Base-by-base conservation (phyloP, 306 rosid species). In the Luffa acutangula region DNA sequence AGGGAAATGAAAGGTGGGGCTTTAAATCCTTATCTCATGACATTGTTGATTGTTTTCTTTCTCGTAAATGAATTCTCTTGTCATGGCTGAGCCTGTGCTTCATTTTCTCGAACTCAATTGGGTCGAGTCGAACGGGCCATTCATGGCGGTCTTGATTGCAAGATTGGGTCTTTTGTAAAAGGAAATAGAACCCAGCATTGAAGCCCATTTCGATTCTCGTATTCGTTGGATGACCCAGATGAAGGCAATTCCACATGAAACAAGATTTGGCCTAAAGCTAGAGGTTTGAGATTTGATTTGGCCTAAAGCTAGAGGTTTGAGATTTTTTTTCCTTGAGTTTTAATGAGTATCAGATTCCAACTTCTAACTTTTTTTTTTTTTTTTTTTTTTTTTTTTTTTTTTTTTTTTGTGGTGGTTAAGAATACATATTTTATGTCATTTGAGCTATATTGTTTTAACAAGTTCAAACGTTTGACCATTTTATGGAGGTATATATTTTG, bases 1-100 rank as follows among this genome's bases (percentile, higher is more conserved):
- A 84, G 86, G 91, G 90, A 85, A 91, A 92, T 86, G 97, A 88
- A 89, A 81, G 97, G 98, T 80, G 93, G 87, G 80, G 88, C 90
- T 89, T 86, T 78, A 84, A 89, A 89, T 90, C 93, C 98, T 94
- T 94, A 94, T 94, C 97, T 46, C 20, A 13, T 21, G 57, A 6
- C 74, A 64, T 83, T 83, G 73, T 76, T 18, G 41, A 67, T 4
- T 52, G 80, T 75, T 75, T 25, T 52, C 70, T 78, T 66, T 60
- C 82, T 70, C 79, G 46, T 15, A 42, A 83, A 71, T 75, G 25
- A 18, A 6, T 34, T 15, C 1, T 15, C 48, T n/a, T 14, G 63
- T 25, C 25, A 73, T 73, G 58, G 77, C 13, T 1, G 10, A 4
- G 45, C 56, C 31, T 25, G 31, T 0, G 31, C 31, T 25, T 74